These are phyloP conservation scores for Hygrocybe coccinea DNA, from an alignment of 768 basidiomycete species.

Conservation along the genomic window DNA sequence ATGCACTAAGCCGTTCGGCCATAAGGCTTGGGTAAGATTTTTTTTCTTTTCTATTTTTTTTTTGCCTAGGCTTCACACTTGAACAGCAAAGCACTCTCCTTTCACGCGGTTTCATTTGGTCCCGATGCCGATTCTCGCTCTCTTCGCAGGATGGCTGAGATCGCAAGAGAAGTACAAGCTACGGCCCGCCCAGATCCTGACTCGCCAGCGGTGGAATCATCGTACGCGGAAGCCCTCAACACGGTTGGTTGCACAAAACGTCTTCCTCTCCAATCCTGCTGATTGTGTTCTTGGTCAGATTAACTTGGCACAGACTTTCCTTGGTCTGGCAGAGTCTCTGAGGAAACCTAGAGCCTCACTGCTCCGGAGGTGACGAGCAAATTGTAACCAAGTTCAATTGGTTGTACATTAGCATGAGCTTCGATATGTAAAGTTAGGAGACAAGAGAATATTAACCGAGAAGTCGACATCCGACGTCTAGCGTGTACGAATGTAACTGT, in stretches of 20 bases:
- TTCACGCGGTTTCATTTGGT: conserved; percentile 59
- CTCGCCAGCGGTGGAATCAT: conserved; percentile 38
- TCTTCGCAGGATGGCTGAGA: conserved; percentile 47
- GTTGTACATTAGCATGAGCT: no score
- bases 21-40: conserved; percentile 40
- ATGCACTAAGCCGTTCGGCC: conserved; percentile 40
- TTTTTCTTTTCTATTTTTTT: background rate
- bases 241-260: conserved; percentile 43
- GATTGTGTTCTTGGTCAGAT: conserved; percentile 36
- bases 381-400: no score
- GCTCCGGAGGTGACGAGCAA: conserved; percentile 26
- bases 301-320: conserved; percentile 52
- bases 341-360: conserved; percentile 51
- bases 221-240: conserved; percentile 47
- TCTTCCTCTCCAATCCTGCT: background rate
- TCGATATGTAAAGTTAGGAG: no score
- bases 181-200: conserved; percentile 38
- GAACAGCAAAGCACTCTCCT: conserved; percentile 48
- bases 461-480: no score
- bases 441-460: no score
- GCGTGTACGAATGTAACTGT: no score
- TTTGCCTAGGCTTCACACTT: conserved; percentile 30
- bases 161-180: conserved; percentile 46
- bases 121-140: conserved; percentile 15
- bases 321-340: conserved; percentile 54